phyloP scores from a whole-genome alignment of 1,139 yeast species.

The Cylindricascospora bacillispora region DNA sequence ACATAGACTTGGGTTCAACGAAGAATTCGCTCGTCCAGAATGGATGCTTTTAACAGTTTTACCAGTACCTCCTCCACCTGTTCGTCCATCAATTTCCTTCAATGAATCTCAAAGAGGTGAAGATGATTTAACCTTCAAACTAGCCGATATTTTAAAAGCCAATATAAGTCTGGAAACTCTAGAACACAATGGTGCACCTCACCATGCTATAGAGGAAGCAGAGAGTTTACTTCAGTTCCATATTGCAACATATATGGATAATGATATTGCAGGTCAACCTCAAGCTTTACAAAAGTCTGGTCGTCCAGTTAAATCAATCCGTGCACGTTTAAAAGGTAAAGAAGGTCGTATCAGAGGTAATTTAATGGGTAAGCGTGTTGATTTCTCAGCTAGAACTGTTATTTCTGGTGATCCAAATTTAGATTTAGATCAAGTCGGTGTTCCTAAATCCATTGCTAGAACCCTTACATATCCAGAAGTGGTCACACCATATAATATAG shows the following conservation, averaged over 20 bases:
- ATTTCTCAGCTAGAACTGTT: conserved; percentile 97
- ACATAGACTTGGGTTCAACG: conserved; percentile 72
- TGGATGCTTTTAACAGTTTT: conserved; percentile 95
- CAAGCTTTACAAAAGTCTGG: conserved; percentile 98
- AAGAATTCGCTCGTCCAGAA: conserved; percentile 96
- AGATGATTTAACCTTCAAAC: conserved; percentile 95
- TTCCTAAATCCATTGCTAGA: conserved; percentile 91
- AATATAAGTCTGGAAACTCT: conserved; percentile 90
- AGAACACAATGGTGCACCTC: conserved; percentile 98
- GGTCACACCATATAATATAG: conserved; percentile 94
- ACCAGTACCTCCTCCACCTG: conserved; percentile 99
- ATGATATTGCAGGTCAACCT: conserved; percentile 99
- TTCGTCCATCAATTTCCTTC: conserved; percentile 95
- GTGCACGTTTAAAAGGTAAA: conserved; percentile 98
- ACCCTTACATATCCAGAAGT: conserved; percentile 94
- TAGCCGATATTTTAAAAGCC: conserved; percentile 94
- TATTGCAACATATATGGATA: conserved; percentile 99
- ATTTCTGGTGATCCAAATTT: conserved; percentile 98
- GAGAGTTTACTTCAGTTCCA: conserved; percentile 93
- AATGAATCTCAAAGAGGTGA: conserved; percentile 99
- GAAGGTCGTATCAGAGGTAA: conserved; percentile 99
- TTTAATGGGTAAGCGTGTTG: conserved; percentile 99
- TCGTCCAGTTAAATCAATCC: conserved; percentile 93
- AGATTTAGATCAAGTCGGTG: conserved; percentile 97
- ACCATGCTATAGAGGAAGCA: conserved; percentile 92